A percentile compares a stretch with the other conserved stretches of the same genome.
Conservation (phyloP, 352 stramenopile species). For the Stephanocyclus meneghinianus region DNA sequence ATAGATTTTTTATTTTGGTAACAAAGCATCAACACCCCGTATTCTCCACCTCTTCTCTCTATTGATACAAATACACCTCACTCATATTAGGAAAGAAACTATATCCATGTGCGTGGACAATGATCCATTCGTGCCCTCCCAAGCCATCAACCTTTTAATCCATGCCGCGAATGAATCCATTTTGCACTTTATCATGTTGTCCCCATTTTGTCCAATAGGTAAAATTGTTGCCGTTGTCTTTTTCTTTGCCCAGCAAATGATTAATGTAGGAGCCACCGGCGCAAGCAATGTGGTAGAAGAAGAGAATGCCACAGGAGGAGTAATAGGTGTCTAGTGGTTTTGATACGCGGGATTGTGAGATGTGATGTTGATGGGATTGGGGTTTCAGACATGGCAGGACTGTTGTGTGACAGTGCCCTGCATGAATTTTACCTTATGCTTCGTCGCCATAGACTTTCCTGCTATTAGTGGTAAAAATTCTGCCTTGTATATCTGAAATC, state of each 20-base stretch:
- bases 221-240: constrained; percentile 43
- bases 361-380: not conserved
- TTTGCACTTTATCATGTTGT: constrained; percentile 25
- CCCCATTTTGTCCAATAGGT: constrained; percentile 61
- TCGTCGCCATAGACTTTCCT: not conserved
- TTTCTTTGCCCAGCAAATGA: constrained; percentile 50
- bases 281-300: constrained; percentile 64
- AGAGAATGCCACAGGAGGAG: constrained; percentile 44
- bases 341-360: not conserved
- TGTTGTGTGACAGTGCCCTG: not conserved
- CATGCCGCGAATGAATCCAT: constrained; percentile 46
- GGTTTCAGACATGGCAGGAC: not conserved
- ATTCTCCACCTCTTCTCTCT: constrained; percentile 42
- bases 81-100: constrained; percentile 50
- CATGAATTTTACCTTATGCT: constrained; percentile 1
- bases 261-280: constrained; percentile 55
- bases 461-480: constrained; percentile 31
- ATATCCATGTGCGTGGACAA: constrained; percentile 52
- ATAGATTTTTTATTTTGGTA: not conserved
- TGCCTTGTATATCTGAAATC: constrained; percentile 20
- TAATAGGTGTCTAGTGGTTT: not conserved
- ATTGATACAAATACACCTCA: constrained; percentile 47
- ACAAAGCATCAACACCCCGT: constrained; percentile 46
- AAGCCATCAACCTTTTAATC: constrained; percentile 12
- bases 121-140: constrained; percentile 35